phyloP scores from a whole-genome alignment of 495 filamentous ascomycete species.

The Trichoderma gamsii region DNA sequence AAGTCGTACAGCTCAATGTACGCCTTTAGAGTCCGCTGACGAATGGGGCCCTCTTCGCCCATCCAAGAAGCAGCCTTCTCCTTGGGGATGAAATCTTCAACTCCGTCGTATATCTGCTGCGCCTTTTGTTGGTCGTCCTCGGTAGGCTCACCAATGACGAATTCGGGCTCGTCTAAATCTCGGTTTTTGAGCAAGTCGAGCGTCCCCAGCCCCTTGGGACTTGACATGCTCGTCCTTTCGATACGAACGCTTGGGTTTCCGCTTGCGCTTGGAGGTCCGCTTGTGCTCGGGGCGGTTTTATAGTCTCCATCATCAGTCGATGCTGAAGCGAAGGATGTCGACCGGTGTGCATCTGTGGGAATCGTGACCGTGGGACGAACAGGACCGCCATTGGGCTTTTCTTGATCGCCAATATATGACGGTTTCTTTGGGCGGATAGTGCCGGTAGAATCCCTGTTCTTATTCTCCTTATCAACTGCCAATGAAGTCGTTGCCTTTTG shows the following conservation, averaged over 20 bases:
- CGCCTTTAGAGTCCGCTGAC: constrained; percentile 63
- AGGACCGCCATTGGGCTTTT: not conserved
- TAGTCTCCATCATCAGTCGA: constrained; percentile 39
- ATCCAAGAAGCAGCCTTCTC: constrained; percentile 83
- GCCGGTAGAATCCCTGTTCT: constrained; percentile 14
- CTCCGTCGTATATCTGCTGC: constrained; percentile 76
- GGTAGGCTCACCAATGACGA: constrained; percentile 44
- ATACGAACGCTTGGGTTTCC: constrained; percentile 28
- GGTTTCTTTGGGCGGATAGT: not conserved
- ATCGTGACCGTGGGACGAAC: constrained; percentile 29
- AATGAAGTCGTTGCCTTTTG: constrained; percentile 18
- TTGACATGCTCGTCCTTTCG: constrained; percentile 22
- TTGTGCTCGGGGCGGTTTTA: constrained; percentile 46
- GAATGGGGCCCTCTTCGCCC: constrained; percentile 65
- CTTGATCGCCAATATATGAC: not conserved
- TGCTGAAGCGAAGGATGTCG: constrained; percentile 32
- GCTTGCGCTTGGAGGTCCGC: constrained; percentile 30
- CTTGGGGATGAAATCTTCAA: constrained; percentile 70
- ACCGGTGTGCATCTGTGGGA: constrained; percentile 35
- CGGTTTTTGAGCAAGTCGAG: constrained; percentile 24
- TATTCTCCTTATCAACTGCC: constrained; percentile 21
- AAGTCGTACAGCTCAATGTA: constrained; percentile 94
- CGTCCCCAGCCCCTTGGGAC: constrained; percentile 21
- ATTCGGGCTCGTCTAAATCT: constrained; percentile 45
- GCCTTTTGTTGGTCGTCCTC: constrained; percentile 69